Evolutionary conservation across 352 stramenopile species (phyloP).

Genomic region (Globisporangium recalcitrans): DNA sequence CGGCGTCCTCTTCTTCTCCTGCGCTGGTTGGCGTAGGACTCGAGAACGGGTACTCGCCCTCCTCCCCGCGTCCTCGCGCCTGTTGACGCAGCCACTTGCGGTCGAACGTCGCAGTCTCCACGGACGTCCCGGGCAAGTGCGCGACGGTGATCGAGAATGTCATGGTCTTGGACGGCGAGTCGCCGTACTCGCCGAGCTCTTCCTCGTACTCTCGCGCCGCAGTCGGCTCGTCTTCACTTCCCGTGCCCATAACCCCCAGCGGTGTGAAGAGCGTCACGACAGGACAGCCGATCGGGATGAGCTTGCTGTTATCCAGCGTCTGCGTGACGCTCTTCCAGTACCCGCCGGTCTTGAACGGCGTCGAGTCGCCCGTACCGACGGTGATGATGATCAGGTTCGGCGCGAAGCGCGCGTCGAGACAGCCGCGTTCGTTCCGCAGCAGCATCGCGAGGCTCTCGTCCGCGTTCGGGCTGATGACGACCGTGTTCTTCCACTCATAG

Average conservation of each 20-base stretch:
- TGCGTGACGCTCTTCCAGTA: constrained; percentile 36
- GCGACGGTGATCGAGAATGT: constrained; percentile 34
- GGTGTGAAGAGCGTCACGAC: constrained; percentile 35
- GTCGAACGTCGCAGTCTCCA: constrained; percentile 46
- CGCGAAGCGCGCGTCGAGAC: constrained; percentile 30
- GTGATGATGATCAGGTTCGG: constrained; percentile 38
- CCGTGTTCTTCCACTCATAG: constrained; percentile 37
- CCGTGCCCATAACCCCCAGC: constrained; percentile 24
- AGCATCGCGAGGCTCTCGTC: constrained; percentile 34
- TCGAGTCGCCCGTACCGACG: constrained; percentile 22
- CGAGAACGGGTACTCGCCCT: constrained; percentile 34
- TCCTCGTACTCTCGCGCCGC: constrained; percentile 11
- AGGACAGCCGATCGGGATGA: constrained; percentile 34
- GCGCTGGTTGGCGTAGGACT: not conserved
- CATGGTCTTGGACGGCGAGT: constrained; percentile 13
- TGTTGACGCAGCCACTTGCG: constrained; percentile 43
- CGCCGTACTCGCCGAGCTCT: constrained; percentile 8
- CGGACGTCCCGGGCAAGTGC: constrained; percentile 36
- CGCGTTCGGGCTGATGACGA: constrained; percentile 18
- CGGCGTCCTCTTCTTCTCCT: not conserved
- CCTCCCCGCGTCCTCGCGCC: constrained; percentile 25
- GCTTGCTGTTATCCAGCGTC: constrained; percentile 26
- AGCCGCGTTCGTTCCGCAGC: constrained; percentile 24
- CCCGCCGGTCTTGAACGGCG: constrained; percentile 26
- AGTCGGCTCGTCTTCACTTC: not conserved